Conservation (phyloP, 345 rosid species). For the Brassica napus region Da-Ae NC_063442.1:42383001-42383500, state of each 20-base stretch:
- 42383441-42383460: constrained; percentile 31
- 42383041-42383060: constrained; percentile 20
- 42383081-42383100: constrained; percentile 24
- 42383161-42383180: neutral
- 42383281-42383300: neutral
- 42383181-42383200: constrained; percentile 18
- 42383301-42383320: neutral
- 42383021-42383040: constrained; percentile 8
- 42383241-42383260: neutral
- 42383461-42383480: constrained; percentile 26
- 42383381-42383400: neutral
- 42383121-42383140: neutral
- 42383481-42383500: constrained; percentile 39
- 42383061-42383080: constrained; percentile 33
- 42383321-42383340: neutral
- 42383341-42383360: neutral
- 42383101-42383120: neutral
- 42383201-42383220: neutral
- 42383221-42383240: neutral
- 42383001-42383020: constrained; percentile 32
- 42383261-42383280: neutral
- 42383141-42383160: neutral
- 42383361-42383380: neutral
- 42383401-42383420: neutral
- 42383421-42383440: constrained; percentile 1